These are phyloP conservation scores for Pythium biforme DNA, from an alignment of 352 stramenopile genomes.

Conservation along the genomic window DNA sequence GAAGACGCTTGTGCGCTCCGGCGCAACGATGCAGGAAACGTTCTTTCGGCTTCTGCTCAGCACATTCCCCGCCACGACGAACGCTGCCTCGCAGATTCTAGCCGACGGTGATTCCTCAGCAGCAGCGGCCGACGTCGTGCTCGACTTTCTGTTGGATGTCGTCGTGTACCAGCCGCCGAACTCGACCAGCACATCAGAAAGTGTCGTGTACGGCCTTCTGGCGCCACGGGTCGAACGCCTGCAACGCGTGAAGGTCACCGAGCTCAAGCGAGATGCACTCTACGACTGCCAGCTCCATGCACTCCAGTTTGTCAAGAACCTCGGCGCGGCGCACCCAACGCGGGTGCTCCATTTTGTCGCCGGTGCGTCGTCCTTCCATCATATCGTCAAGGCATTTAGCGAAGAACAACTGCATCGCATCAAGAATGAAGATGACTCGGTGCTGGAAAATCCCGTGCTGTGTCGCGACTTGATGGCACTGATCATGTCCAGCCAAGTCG, in stretches of 20 bases:
- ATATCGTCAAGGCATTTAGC: conserved; percentile 64
- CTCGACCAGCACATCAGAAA: conserved; percentile 3
- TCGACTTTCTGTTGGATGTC: conserved; percentile 77
- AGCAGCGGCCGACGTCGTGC: conserved; percentile 29
- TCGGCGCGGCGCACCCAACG: conserved; percentile 7
- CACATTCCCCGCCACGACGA: conserved; percentile 33
- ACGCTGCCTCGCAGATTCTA: conserved; percentile 13
- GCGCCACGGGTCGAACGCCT: conserved; percentile 49
- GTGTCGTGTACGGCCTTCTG: conserved; percentile 42
- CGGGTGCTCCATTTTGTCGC: conserved; percentile 46
- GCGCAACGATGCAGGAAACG: conserved; percentile 49
- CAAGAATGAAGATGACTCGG: conserved; percentile 52
- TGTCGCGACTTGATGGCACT: conserved; percentile 48
- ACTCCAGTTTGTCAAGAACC: conserved; percentile 56
- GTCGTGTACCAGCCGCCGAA: conserved; percentile 42
- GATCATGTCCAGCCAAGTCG: conserved; percentile 62
- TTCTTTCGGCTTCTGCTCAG: conserved; percentile 65
- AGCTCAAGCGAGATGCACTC: conserved; percentile 44
- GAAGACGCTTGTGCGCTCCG: conserved; percentile 32
- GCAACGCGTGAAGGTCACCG: conserved; percentile 39
- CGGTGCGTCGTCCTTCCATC: conserved; percentile 58
- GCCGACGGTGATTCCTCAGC: neutral
- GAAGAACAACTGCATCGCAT: conserved; percentile 65
- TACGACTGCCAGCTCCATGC: conserved; percentile 60
- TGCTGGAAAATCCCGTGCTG: conserved; percentile 40